These are phyloP conservation scores for Dalechampia spathulata DNA, from an alignment of 441 rosid genomes.

Conservation along the genomic window DNA sequence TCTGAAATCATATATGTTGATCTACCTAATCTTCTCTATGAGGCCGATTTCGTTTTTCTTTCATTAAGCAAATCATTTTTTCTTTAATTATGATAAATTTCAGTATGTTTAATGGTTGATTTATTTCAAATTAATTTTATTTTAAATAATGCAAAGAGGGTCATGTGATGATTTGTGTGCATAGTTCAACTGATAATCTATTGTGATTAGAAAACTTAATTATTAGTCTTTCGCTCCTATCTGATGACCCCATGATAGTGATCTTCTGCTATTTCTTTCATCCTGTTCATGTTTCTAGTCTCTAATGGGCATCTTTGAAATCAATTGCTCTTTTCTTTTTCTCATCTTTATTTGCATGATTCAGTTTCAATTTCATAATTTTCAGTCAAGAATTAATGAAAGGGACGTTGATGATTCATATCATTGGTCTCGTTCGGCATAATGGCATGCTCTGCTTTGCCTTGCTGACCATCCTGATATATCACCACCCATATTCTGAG, in stretches of 20 bases:
- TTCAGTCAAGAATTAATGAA: too few species aligned
- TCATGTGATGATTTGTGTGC: conserved; percentile 67
- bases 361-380: too few species aligned
- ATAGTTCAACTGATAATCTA: conserved; percentile 83
- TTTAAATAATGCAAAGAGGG: conserved; percentile 6
- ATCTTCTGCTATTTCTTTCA: too few species aligned
- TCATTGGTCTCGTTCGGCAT: conserved; percentile 97
- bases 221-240: conserved; percentile 96
- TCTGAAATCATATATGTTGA: conserved; percentile 56
- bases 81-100: too few species aligned
- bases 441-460: conserved; percentile 39
- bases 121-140: neutral
- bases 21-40: conserved; percentile 75
- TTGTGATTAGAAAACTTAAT: conserved; percentile 46
- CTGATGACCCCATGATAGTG: conserved; percentile 86
- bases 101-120: too few species aligned
- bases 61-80: too few species aligned
- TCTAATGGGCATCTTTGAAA: too few species aligned
- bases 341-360: too few species aligned
- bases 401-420: conserved; percentile 62
- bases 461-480: conserved; percentile 93
- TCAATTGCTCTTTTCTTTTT: too few species aligned
- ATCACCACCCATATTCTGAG: conserved; percentile 93
- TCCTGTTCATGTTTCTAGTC: too few species aligned
- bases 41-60: conserved; percentile 29